Evolutionary conservation across 1,284 basidiomycete species (phyloP).

Genomic region (Vanrija sp.): DNA sequence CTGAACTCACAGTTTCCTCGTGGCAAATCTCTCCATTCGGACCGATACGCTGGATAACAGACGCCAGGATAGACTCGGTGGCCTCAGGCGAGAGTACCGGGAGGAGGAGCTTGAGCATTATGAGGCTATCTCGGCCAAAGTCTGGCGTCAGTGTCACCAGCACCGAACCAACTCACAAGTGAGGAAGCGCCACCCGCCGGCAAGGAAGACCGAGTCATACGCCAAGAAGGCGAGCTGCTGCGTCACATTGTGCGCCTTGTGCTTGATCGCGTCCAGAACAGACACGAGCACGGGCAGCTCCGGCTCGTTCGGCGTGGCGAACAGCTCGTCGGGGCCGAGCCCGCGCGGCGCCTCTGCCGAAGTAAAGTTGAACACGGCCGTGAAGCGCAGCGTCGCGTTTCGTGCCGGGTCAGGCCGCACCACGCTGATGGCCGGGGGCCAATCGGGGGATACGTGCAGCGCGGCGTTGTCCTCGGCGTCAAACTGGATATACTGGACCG

Average conservation of each 20-base stretch:
- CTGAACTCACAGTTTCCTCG: constrained; percentile 46
- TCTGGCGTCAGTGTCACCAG: constrained; percentile 20
- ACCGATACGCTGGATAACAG: constrained; percentile 51
- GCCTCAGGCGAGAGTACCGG: constrained; percentile 49
- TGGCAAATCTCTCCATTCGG: constrained; percentile 50
- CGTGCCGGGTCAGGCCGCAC: constrained; percentile 27
- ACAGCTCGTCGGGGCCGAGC: constrained; percentile 18
- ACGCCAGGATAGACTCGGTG: constrained; percentile 51
- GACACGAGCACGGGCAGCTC: constrained; percentile 22
- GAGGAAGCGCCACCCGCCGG: constrained; percentile 53
- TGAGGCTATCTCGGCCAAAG: constrained; percentile 52
- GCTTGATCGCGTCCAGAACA: constrained; percentile 39
- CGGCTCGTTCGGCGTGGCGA: constrained; percentile 20
- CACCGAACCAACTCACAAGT: constrained; percentile 39
- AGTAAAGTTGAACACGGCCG: constrained; percentile 50
- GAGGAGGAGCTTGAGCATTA: constrained; percentile 50
- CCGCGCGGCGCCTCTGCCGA: constrained; percentile 20
- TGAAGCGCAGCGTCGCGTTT: constrained; percentile 43
- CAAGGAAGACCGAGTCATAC: constrained; percentile 47
- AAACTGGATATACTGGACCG: constrained; percentile 44
- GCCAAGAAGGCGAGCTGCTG: constrained; percentile 46
- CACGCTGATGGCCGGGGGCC: constrained; percentile 27
- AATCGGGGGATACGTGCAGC: constrained; percentile 41
- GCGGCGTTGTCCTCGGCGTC: constrained; percentile 30
- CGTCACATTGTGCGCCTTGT: constrained; percentile 34